Base-by-base conservation (phyloP, 768 basidiomycete genomes). In the Suillus subaureus region DNA sequence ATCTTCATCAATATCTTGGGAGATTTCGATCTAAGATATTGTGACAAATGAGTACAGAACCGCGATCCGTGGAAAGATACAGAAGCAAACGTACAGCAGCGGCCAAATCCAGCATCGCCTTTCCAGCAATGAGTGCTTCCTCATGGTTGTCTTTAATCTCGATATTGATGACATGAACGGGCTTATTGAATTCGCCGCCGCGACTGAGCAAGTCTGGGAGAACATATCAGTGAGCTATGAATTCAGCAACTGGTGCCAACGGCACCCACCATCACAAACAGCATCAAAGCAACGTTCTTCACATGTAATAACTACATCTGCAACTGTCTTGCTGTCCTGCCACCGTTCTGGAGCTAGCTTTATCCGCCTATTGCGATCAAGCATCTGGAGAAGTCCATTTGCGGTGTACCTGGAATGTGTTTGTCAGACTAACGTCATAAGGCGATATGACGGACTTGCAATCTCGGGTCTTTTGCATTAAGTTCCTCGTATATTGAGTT, bases 111-210 rank as follows among this genome's bases (percentile, higher is more conserved):
- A 99, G 81, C 75, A 99, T 96, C 2, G 97, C 96, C 76, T 90
- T 93, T 21, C 97, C 97, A 31, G 97, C 97, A 69, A 98, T 94
- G 56, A 92, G 82, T 0, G 97, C 97, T 78, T 99, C 97, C 83
- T 99, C 97, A 71, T 98, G 96, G 73, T 97, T 99, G 79, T 99
- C 97, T 81, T 93, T 97, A 79, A 99, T 99, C 74, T 99, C 97
- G 67, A 99, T 87, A 78, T 99, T 99, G 73, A 99, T 93, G 51
- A 99, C 77, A 77, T 99, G 97, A 21, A 99, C 95, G 2, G 96
- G 92, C 66, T 90, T 90, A 80, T 95, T 98, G 73, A 89, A 90
- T 64, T 99, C 96, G 5, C 97, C 94, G 35, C 95, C 96, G 69
- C 94, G 86, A 39, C 83, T 79, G 65, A 99, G 81, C 16, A 99